Base-by-base conservation (phyloP, 2,329 filamentous ascomycete species). In the Sclerotinia sclerotiorum region DNA sequence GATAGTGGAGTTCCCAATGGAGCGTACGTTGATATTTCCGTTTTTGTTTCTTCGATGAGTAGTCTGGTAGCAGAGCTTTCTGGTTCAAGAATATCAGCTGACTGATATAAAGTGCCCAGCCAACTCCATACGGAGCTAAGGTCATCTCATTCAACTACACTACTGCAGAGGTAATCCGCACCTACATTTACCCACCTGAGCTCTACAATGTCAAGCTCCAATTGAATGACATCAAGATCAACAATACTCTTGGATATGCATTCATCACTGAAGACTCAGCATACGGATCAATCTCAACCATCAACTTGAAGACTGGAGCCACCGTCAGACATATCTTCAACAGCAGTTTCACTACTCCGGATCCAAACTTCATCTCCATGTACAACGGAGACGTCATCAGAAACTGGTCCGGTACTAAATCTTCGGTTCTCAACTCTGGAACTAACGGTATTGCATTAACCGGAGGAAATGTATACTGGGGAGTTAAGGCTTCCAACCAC, bases 351-450 rank as follows among this genome's bases (percentile, higher is more conserved):
- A 51, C 60, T 1, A 62, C 7, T 4, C 60, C 46, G 2, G 60
- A 62, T 24, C 46, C 60, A 1, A 3, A 62, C 32, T 62, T 62
- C 8, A 51, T 51, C n/a, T 62, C 60, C n/a, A 62, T 49, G n/a
- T 62, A 62, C 15, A 39, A 62, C 2, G 60, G 60, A 39, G 27
- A 62, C 39, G 60, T 62, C 15, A 62, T 62, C 60, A 51, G 60
- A 62, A 62, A 51, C 46, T 51, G 46, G 60, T 27, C 5, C 4
- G 60, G 46, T 3, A 62, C 60, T n/a, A 62, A 2, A 1, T 46
- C 60, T 39, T 62, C 60, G 2, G 39, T 39, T 10, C 60, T 62
- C 4, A 62, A 62, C 21, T 51, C 60, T 0, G 60, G 46, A 8
- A 62, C 46, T 8, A 62, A 62, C 46, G 60, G 46, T 0, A 62